Evolutionary conservation across 805 yeast genomes (phyloP).

Genomic region (Wickerhamomyces canadensis): DNA sequence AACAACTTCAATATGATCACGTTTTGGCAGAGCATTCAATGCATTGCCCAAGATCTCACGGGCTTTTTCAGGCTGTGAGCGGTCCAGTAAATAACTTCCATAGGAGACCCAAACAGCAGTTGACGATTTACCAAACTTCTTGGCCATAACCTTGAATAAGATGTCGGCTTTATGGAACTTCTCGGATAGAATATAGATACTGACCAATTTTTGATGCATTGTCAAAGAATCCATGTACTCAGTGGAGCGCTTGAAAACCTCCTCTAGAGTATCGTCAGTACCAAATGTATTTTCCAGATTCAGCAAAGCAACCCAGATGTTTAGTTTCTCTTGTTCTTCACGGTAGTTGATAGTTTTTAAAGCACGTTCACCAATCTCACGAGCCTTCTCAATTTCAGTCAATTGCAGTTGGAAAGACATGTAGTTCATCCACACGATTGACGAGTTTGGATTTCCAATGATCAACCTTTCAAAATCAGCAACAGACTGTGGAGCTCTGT

Average conservation of each 20-base stretch:
- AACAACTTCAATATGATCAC: conserved; percentile 73
- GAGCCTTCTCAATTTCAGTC: conserved; percentile 90
- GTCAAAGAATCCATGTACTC: conserved; percentile 87
- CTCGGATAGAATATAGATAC: conserved; percentile 70
- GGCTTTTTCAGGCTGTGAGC: conserved; percentile 49
- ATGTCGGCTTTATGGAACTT: conserved; percentile 66
- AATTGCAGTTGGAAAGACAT: conserved; percentile 97
- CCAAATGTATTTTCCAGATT: conserved; percentile 96
- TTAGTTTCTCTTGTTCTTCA: conserved; percentile 88
- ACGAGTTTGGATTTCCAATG: conserved; percentile 89
- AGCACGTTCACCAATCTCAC: conserved; percentile 91
- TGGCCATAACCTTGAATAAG: conserved; percentile 60
- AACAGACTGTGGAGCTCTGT: conserved; percentile 87
- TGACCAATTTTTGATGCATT: conserved; percentile 75
- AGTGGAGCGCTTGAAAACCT: conserved; percentile 74
- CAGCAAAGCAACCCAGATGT: conserved; percentile 92
- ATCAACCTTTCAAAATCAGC: conserved; percentile 88
- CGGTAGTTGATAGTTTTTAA: conserved; percentile 83
- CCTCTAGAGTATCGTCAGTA: conserved; percentile 72
- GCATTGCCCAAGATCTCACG: conserved; percentile 73
- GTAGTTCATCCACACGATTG: conserved; percentile 94
- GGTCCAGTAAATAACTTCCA: conserved; percentile 69
- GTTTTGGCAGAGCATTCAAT: conserved; percentile 62
- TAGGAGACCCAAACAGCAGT: conserved; percentile 76
- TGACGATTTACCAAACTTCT: conserved; percentile 70